These are phyloP conservation scores for Angomonas deanei DNA, from an alignment of 208 protist genomes.

Conservation along the genomic window DNA sequence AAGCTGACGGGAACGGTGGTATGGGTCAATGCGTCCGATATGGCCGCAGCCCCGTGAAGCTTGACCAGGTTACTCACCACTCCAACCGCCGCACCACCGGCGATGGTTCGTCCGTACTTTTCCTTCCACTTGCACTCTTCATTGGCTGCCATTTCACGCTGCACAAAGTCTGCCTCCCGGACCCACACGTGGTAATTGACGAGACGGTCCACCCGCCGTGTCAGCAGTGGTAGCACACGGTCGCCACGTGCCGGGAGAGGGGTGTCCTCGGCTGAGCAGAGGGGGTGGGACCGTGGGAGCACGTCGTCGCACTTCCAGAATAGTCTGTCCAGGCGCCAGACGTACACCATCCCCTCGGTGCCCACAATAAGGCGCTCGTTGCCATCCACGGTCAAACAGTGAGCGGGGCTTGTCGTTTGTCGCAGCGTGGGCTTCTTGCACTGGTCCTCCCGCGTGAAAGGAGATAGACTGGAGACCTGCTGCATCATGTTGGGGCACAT, in stretches of 20 bases:
- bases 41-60: not conserved
- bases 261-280: slow-evolving; percentile 47
- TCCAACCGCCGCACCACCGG: slow-evolving; percentile 40
- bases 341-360: slow-evolving; percentile 50
- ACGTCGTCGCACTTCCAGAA: slow-evolving; percentile 36
- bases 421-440: slow-evolving; percentile 7
- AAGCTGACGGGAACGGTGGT: slow-evolving; percentile 43
- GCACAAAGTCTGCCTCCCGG: slow-evolving; percentile 16
- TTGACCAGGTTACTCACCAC: slow-evolving; percentile 52
- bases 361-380: slow-evolving; percentile 45
- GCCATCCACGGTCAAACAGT: slow-evolving; percentile 58
- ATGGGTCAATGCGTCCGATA: slow-evolving; percentile 21
- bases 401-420: slow-evolving; percentile 25
- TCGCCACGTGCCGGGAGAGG: slow-evolving; percentile 10
- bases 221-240: not conserved
- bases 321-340: slow-evolving; percentile 50
- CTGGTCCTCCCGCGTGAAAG: slow-evolving; percentile 37
- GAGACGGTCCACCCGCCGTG: slow-evolving; percentile 35
- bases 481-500: slow-evolving; percentile 19
- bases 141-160: slow-evolving; percentile 15
- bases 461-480: slow-evolving; percentile 34
- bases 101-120: slow-evolving; percentile 50
- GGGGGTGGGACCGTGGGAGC: slow-evolving; percentile 18
- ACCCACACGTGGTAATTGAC: slow-evolving; percentile 63
- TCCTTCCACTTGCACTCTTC: slow-evolving; percentile 38